Percentiles rank a stretch among this genome's conserved stretches.
Evolutionary conservation across 345 rosid species (phyloP).

Genomic region (Linum usitatissimum): DNA sequence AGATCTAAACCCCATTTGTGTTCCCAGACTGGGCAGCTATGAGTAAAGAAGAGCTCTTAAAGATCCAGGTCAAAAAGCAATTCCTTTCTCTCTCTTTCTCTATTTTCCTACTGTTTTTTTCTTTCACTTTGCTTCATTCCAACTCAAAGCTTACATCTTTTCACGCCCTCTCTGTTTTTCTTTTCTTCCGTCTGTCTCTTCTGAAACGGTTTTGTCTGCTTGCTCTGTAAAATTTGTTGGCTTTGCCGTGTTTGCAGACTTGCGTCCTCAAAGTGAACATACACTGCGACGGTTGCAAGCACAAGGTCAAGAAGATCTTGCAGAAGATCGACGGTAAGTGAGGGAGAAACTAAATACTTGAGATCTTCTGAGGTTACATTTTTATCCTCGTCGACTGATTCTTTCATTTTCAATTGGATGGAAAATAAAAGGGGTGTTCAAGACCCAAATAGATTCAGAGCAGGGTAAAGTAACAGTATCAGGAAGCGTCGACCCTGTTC

Average conservation of each 20-base stretch:
- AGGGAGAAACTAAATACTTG: too few relatives aligned
- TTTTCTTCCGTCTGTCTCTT: not conserved
- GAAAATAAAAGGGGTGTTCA: constrained; percentile 54
- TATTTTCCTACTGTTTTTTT: not conserved
- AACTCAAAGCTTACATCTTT: constrained; percentile 9
- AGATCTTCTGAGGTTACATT: too few relatives aligned
- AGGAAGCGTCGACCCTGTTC: constrained; percentile 54
- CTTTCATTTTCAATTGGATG: not conserved
- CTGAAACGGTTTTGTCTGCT: not conserved
- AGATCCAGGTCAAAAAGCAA: constrained; percentile 55
- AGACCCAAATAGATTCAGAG: constrained; percentile 61
- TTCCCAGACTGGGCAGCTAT: constrained; percentile 18
- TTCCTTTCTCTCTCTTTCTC: too few relatives aligned
- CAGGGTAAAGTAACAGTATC: constrained; percentile 77
- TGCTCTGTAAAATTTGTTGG: not conserved
- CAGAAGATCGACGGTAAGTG: constrained; percentile 79
- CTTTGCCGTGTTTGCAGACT: constrained; percentile 47
- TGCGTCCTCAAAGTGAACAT: constrained; percentile 90
- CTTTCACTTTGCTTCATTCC: constrained; percentile 13
- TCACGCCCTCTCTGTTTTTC: not conserved
- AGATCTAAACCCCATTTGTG: constrained; percentile 1
- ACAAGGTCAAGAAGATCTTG: constrained; percentile 82
- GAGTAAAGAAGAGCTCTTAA: constrained; percentile 98
- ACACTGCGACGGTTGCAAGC: constrained; percentile 91
- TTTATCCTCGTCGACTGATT: too few relatives aligned